Evolutionary conservation across 2,329 filamentous ascomycete species (phyloP).

Genomic region (Westerdykella aurantiaca): DNA sequence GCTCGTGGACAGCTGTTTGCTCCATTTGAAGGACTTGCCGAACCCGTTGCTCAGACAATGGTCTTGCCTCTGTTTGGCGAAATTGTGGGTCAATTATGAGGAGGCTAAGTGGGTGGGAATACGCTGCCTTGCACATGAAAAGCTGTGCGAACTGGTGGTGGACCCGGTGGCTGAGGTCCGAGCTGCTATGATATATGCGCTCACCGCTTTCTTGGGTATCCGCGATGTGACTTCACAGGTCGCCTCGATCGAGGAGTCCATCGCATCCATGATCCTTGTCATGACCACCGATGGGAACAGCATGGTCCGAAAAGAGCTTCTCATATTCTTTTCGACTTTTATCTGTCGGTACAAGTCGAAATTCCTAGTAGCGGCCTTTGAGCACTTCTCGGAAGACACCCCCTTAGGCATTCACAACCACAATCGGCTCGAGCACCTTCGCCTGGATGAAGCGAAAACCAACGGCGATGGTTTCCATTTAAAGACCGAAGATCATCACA

Average conservation of each 20-base stretch:
- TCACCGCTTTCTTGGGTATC: conserved; percentile 91
- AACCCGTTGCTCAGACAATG: conserved; percentile 89
- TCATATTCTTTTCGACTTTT: conserved; percentile 91
- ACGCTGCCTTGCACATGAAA: conserved; percentile 73
- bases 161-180: conserved; percentile 90
- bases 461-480: conserved; percentile 6
- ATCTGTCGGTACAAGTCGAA: conserved; percentile 86
- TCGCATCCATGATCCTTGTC: conserved; percentile 81
- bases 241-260: conserved; percentile 80
- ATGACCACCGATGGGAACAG: conserved; percentile 93
- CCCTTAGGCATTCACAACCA: background rate
- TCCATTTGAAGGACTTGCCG: conserved; percentile 76
- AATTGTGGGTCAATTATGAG: conserved; percentile 84
- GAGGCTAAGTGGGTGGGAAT: conserved; percentile 98
- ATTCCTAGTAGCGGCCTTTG: conserved; percentile 85
- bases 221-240: conserved; percentile 88
- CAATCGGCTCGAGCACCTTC: background rate
- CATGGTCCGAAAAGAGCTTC: conserved; percentile 85
- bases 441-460: conserved; percentile 47
- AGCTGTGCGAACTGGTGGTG: conserved; percentile 72
- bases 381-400: conserved; percentile 66
- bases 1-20: conserved; percentile 80
- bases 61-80: conserved; percentile 91
- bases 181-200: conserved; percentile 84
- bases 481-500: too few species aligned